Evolutionary conservation across 352 stramenopile genomes (phyloP), one percentile per base, ranked within the genome.

Genomic region (Aphanomyces astaci): DNA sequence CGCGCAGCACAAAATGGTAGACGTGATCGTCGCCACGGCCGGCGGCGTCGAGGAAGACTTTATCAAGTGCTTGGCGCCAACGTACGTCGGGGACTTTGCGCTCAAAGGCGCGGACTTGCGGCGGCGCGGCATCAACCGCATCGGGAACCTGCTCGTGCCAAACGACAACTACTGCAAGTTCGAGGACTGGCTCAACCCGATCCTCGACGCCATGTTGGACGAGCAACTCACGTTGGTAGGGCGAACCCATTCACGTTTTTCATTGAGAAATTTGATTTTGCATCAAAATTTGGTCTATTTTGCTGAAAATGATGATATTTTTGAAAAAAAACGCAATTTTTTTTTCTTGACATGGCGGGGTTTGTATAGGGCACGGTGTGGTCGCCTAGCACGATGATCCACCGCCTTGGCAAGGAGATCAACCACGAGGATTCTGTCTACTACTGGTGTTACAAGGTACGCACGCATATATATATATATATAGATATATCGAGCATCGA

Each of bases 111-210:
- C 86, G 45, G 86, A 93, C 27, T 78, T 99, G 63, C 87, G 96
- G 19, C 88, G 89, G 70, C 97, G 98, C 60, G 98, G 97, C 51
- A 95, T 99, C 70, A 99, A 99, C 79, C 89, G 97, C 70, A 99
- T 99, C 74, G 98, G 97, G 43, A 99, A 99, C 82, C 79, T 99
- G 39, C 78, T 99, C n/a, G 95, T 99, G 33, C 97, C 97, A 0
- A 99, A 99, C 75, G 92, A 98, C 77, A 99, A 99, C 75, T 99
- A 99, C 83, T 99, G 97, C 84, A 92, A 96, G 74, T 98, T 98
- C 71, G 95, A 98, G 63, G 95, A 98, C 76, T 98, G 90, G 88
- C 86, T 98, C 32, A 87, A 87, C 57, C 98, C 98, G 0, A 95
- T 99, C 71, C 84, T 99, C 71, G 82, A 97, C 70, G 87, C 85